Percentiles rank a stretch among this genome's conserved stretches.
Conservation (phyloP, 2,329 filamentous ascomycete genomes). For the Trichophyton benhamiae region DNA sequence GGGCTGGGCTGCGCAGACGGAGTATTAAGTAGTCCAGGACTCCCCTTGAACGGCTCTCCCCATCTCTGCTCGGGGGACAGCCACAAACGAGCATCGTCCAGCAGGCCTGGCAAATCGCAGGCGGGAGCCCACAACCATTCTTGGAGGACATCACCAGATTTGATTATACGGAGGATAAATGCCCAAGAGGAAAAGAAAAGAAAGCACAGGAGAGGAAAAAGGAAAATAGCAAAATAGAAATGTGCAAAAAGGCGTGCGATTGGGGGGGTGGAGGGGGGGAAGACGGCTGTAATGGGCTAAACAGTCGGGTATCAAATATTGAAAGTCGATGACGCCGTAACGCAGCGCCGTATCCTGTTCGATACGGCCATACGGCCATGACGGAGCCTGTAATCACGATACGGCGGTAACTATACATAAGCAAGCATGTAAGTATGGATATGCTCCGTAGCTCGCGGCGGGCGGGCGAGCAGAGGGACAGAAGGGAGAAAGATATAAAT, state of each 20-base stretch:
- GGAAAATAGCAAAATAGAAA: too few species aligned
- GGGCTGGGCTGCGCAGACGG: not conserved
- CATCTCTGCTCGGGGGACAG: not conserved
- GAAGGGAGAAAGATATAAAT: not conserved
- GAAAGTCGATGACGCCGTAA: not conserved
- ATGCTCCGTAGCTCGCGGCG: too few species aligned
- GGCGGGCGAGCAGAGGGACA: not conserved
- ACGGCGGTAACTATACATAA: not conserved
- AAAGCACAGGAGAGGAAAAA: not conserved
- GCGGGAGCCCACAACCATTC: not conserved
- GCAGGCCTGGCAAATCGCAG: not conserved
- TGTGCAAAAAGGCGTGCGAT: not conserved
- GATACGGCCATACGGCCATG: not conserved
- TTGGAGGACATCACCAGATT: not conserved
- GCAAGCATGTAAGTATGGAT: too few species aligned
- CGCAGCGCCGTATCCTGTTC: not conserved
- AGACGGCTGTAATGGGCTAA: slow-evolving; percentile 1
- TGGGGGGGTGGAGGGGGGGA: not conserved
- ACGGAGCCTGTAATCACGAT: not conserved
- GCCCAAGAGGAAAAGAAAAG: not conserved
- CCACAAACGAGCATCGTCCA: not conserved
- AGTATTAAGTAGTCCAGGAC: not conserved
- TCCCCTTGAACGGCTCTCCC: not conserved
- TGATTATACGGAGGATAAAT: not conserved
- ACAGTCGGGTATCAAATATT: slow-evolving; percentile 4